These are phyloP conservation scores for Chlorella sp. DNA, from an alignment of 139 green algal species.

Conservation along the genomic window DNA sequence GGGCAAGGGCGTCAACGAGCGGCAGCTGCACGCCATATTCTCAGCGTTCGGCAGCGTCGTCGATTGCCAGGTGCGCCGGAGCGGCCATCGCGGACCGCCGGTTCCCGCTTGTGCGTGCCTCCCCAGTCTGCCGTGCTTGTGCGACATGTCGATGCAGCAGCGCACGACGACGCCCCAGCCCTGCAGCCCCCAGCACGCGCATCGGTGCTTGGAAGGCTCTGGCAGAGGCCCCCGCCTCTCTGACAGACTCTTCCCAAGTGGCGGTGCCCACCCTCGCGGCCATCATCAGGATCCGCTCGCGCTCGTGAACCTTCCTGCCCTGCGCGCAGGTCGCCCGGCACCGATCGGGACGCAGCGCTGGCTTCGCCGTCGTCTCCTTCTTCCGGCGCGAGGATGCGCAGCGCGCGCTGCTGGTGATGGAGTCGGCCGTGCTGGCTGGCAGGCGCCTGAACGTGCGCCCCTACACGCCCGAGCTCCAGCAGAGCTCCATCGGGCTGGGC, in stretches of 20 bases:
- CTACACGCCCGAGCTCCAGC: not conserved
- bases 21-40: not conserved
- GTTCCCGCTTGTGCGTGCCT: too few relatives aligned
- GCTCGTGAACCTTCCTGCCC: not conserved
- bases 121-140: too few relatives aligned
- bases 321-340: not conserved
- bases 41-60: not conserved
- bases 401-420: not conserved
- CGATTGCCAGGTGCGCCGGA: not conserved
- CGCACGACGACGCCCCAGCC: too few relatives aligned
- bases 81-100: too few relatives aligned
- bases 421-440: not conserved
- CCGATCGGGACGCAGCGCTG: not conserved
- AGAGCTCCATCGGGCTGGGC: not conserved
- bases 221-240: too few relatives aligned
- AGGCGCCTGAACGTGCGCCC: not conserved
- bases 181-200: too few relatives aligned
- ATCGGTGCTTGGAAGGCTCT: too few relatives aligned
- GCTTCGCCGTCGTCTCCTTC: not conserved
- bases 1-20: not conserved
- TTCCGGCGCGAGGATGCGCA: not conserved
- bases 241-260: too few relatives aligned
- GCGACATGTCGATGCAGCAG: too few relatives aligned
- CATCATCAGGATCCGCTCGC: too few relatives aligned
- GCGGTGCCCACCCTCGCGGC: too few relatives aligned